Conservation (phyloP, 371 early-diverging fungal genomes). For the Pancytospora epiphaga region DNA sequence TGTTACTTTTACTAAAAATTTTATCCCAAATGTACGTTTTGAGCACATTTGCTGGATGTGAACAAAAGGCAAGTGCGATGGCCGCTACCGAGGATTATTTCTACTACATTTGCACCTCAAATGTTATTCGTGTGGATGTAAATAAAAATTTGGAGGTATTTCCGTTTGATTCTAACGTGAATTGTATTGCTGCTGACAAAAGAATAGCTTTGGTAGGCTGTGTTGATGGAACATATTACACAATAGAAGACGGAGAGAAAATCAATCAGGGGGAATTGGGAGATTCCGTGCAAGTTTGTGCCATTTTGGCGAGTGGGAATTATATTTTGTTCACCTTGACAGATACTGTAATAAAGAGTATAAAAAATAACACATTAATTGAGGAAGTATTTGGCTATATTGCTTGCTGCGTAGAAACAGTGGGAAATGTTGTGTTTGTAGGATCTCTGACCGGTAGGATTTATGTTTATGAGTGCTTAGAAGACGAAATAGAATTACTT, state of each 20-base stretch:
- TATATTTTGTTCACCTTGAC: constrained; percentile 12
- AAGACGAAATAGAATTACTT: neutral
- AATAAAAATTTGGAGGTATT: neutral
- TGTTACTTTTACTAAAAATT: too few relatives aligned
- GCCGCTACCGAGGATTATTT: neutral
- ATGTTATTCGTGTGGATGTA: constrained; percentile 8
- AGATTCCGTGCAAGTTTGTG: constrained; percentile 2
- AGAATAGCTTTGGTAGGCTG: constrained; percentile 4
- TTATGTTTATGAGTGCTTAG: constrained; percentile 4
- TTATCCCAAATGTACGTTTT: neutral
- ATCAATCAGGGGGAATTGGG: neutral
- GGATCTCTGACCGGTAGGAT: constrained; percentile 20
- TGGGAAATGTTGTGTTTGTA: neutral
- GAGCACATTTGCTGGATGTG: constrained; percentile 12
- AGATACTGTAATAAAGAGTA: neutral
- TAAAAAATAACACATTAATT: neutral
- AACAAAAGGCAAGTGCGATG: constrained; percentile 4
- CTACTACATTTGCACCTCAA: constrained; percentile 1
- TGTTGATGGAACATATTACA: neutral
- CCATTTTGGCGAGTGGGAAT: neutral
- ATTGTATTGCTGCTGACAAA: constrained; percentile 1
- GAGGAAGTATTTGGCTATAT: neutral
- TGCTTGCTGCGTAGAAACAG: neutral
- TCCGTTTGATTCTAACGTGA: constrained; percentile 16
- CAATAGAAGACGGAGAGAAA: neutral